Evolutionary conservation across 2,329 filamentous ascomycete genomes (phyloP).

Genomic region (Furcasterigmium furcatum): DNA sequence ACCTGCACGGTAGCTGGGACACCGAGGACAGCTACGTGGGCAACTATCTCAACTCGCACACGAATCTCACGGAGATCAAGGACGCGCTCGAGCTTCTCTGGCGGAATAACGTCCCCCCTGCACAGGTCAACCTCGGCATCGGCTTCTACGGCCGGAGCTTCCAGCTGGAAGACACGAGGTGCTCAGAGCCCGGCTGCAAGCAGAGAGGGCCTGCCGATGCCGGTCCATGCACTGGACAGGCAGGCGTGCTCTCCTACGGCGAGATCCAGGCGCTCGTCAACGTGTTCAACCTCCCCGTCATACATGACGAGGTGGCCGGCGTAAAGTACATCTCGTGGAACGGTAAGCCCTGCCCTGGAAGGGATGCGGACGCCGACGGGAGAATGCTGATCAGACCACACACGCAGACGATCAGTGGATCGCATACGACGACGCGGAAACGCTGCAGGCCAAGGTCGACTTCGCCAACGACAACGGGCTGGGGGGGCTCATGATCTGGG

Average conservation of each 20-base stretch:
- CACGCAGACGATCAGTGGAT: background rate
- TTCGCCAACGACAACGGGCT: conserved; percentile 22
- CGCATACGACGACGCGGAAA: conserved; percentile 24
- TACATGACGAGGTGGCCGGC: conserved; percentile 13
- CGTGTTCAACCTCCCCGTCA: background rate
- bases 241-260: conserved; percentile 21
- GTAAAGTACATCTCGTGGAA: conserved; percentile 28
- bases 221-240: conserved; percentile 22
- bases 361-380: background rate
- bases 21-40: conserved; percentile 69
- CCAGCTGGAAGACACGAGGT: conserved; percentile 17
- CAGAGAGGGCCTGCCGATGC: conserved; percentile 18
- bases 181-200: conserved; percentile 22
- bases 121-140: conserved; percentile 38
- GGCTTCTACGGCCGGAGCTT: conserved; percentile 41
- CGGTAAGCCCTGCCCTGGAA: background rate
- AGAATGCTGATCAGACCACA: background rate
- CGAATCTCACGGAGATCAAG: conserved; percentile 45
- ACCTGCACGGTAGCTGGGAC: conserved; percentile 68
- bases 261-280: conserved; percentile 27
- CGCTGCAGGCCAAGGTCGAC: conserved; percentile 26
- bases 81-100: conserved; percentile 41
- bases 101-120: conserved; percentile 37
- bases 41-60: conserved; percentile 55
- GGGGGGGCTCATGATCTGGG: conserved; percentile 26